These are phyloP conservation scores for Extremus antarcticus DNA, from an alignment of 495 filamentous ascomycete genomes.

Conservation along the genomic window DNA sequence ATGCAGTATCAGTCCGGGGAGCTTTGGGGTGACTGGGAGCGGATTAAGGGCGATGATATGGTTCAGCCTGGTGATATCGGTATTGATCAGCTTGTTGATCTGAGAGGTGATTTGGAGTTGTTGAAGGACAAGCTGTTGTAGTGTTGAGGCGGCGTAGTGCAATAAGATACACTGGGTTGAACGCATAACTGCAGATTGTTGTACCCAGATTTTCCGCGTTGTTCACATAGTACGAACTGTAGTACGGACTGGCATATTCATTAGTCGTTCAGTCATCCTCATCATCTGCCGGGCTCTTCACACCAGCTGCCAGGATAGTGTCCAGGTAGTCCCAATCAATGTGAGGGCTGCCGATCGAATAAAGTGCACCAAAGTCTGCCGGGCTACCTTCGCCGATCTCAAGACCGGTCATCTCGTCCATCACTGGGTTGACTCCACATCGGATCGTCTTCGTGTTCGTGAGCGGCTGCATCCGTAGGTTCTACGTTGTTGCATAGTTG, in stretches of 20 bases:
- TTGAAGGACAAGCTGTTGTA: slow-evolving; percentile 11
- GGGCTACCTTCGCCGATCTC: neutral
- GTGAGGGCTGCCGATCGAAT: neutral
- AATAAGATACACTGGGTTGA: neutral
- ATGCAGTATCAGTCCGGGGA: slow-evolving; percentile 20
- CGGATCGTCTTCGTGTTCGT: neutral
- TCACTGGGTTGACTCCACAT: neutral
- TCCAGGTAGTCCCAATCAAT: slow-evolving; percentile 4
- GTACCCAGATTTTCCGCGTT: too few species aligned
- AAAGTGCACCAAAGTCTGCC: neutral
- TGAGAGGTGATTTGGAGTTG: slow-evolving; percentile 10
- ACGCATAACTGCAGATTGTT: too few species aligned
- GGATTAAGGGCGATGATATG: slow-evolving; percentile 7
- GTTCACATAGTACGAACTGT: too few species aligned
- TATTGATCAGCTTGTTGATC: slow-evolving; percentile 17
- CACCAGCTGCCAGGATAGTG: neutral
- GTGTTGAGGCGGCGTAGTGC: neutral
- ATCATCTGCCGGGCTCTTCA: neutral
- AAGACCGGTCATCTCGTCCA: neutral
- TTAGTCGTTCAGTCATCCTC: neutral
- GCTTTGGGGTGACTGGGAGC: slow-evolving; percentile 19
- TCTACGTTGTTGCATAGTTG: neutral
- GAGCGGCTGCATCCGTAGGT: neutral
- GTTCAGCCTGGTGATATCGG: slow-evolving; percentile 20
- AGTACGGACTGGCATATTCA: neutral